Base-by-base conservation (phyloP, 2,329 filamentous ascomycete genomes). In the Plectosphaerella sp. region DNA sequence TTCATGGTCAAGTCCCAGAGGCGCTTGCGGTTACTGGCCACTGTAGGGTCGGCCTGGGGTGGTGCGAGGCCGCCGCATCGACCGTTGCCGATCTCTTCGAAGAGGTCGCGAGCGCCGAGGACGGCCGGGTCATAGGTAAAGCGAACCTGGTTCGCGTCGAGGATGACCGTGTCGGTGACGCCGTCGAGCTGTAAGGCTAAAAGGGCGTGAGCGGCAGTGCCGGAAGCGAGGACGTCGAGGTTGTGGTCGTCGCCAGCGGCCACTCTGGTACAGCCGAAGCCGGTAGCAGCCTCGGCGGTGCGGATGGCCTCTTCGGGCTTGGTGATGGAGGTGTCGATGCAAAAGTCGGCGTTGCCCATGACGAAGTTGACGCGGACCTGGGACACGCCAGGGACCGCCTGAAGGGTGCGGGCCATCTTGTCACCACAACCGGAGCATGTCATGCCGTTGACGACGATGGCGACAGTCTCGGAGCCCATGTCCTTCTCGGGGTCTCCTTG, bases 331-430 rank as follows among this genome's bases (percentile, higher is more conserved):
- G 52, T 51, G 45, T 70, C 61, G 2, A 70, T 24, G 5, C 48
- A 56, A 46, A 72, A 66, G 18, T 71, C 68, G 41, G 62, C 70
- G 7, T 60, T 64, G 4, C 67, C 68, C 59, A 67, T 66, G 56
- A 72, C 66, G 37, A 72, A 72, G 52, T 71, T 71, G 54, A 72
- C 67, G 1, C 59, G 63, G 2, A 65, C 62, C 3, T 61, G 57
- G 3, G 64, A 65, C 1, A 70, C 64, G 3, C 67, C 67, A 3
- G 55, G n/a, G 3, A 60, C 58, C 3, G 52, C 55, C 1, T 53
- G 53, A 28, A 71, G 62, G 2, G 61, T 59, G 2, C 62, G 62
- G 46, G 62, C 55, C 36, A 71, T 50, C 49, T 70, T 71, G 52
- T 67, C 65, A 4, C 58, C 67, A 35, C 69, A 71, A 11, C 65